Percentiles rank a stretch among this genome's conserved stretches.
These are phyloP conservation scores for Earliella scabrosa DNA, from an alignment of 1,284 basidiomycete species.

Conservation along the genomic window DNA sequence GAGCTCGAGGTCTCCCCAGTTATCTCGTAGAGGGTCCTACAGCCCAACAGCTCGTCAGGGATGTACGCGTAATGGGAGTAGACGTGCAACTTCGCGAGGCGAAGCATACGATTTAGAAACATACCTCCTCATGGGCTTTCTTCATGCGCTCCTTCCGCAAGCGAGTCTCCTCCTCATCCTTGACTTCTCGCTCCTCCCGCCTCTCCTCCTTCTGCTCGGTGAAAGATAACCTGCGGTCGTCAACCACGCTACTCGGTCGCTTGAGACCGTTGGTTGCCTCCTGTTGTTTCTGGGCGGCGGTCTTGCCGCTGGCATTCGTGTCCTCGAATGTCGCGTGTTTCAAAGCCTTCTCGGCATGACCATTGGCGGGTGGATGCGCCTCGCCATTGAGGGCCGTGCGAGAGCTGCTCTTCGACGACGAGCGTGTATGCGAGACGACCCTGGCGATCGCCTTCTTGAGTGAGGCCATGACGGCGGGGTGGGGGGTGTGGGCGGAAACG, in stretches of 20 bases:
- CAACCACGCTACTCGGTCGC: neutral
- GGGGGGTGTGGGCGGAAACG: slow-evolving; percentile 5
- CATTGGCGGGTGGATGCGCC: slow-evolving; percentile 14
- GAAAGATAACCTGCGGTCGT: slow-evolving; percentile 20
- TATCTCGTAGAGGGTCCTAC: slow-evolving; percentile 61
- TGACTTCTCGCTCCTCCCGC: slow-evolving; percentile 25
- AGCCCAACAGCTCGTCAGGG: too few relatives aligned
- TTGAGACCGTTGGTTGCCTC: neutral
- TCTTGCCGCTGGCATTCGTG: slow-evolving; percentile 17
- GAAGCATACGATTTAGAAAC: too few relatives aligned
- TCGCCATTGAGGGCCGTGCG: slow-evolving; percentile 14
- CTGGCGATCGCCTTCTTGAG: slow-evolving; percentile 26
- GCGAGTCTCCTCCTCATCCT: slow-evolving; percentile 27
- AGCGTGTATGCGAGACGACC: slow-evolving; percentile 23
- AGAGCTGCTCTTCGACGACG: slow-evolving; percentile 15
- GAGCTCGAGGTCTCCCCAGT: slow-evolving; percentile 67
- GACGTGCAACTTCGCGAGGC: too few relatives aligned
- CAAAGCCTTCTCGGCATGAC: slow-evolving; percentile 10
- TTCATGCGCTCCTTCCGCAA: slow-evolving; percentile 46
- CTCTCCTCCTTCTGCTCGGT: slow-evolving; percentile 33
- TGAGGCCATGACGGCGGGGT: slow-evolving; percentile 19
- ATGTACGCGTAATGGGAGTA: too few relatives aligned
- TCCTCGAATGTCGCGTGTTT: slow-evolving; percentile 17
- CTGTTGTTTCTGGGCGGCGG: slow-evolving; percentile 19
- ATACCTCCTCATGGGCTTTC: slow-evolving; percentile 49